Evolutionary conservation across 1,284 basidiomycete species (phyloP).

Genomic region (Pseudozyma thailandica): DNA sequence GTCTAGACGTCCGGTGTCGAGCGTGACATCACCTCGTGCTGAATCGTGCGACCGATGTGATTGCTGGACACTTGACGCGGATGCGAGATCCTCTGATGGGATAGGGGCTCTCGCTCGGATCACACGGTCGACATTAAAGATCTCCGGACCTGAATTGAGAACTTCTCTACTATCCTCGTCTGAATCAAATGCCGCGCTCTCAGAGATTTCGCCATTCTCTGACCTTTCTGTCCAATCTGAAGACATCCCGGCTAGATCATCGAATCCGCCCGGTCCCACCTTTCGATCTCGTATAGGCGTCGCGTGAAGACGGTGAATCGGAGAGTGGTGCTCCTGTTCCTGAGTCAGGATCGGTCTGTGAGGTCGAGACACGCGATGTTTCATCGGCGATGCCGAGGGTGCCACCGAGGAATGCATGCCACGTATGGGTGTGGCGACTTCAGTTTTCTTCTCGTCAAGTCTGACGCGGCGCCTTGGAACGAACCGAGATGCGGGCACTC

Average conservation of each 20-base stretch:
- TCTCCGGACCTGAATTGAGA: constrained; percentile 3
- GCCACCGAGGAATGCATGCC: neutral
- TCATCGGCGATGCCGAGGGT: neutral
- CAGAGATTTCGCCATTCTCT: constrained; percentile 42
- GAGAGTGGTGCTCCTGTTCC: constrained; percentile 7
- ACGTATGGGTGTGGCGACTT: neutral
- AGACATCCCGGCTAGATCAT: constrained; percentile 42
- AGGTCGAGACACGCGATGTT: constrained; percentile 10
- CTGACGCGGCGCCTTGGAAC: neutral
- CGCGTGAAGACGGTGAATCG: constrained; percentile 6
- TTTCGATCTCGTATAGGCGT: constrained; percentile 10
- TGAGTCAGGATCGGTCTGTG: constrained; percentile 2
- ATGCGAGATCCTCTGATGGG: neutral
- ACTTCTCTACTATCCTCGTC: constrained; percentile 24
- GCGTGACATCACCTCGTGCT: neutral
- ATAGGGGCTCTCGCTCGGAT: neutral
- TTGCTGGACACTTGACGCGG: neutral
- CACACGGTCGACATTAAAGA: constrained; percentile 15
- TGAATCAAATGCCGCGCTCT: constrained; percentile 20
- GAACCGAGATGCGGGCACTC: neutral
- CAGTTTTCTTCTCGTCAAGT: neutral
- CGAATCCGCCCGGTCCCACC: constrained; percentile 1
- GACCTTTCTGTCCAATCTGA: constrained; percentile 53
- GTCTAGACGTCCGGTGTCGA: neutral
- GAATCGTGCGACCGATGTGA: neutral